Evolutionary conservation across 768 basidiomycete species (phyloP).

Genomic region (Gymnopilus junonius): DNA sequence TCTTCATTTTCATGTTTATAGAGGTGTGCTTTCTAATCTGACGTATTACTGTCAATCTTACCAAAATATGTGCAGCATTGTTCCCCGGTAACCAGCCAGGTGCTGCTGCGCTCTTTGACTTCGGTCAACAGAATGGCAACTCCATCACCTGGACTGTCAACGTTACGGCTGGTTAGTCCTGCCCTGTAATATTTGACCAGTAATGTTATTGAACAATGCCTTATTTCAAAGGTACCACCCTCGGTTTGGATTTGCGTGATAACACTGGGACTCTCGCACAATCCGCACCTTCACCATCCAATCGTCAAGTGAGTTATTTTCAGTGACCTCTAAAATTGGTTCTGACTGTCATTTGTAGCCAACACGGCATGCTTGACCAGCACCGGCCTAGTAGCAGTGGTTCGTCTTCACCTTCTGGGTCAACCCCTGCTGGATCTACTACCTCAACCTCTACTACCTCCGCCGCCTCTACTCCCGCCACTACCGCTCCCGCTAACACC

Average conservation of each 20-base stretch:
- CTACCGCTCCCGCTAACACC: slow-evolving; percentile 4
- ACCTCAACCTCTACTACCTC: slow-evolving; percentile 17
- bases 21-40: slow-evolving; percentile 36
- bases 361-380: slow-evolving; percentile 16
- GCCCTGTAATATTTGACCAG: neutral
- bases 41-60: neutral
- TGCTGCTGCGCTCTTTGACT: slow-evolving; percentile 48
- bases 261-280: slow-evolving; percentile 52
- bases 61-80: slow-evolving; percentile 44
- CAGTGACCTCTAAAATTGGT: neutral
- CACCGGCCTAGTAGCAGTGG: too few species aligned
- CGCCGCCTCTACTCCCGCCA: slow-evolving; percentile 18
- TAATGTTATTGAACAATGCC: neutral
- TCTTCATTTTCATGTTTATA: slow-evolving; percentile 24
- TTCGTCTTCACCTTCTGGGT: slow-evolving; percentile 14
- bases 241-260: slow-evolving; percentile 70
- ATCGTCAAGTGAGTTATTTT: slow-evolving; percentile 48
- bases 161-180: slow-evolving; percentile 45
- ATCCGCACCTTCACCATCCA: slow-evolving; percentile 56
- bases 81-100: slow-evolving; percentile 51
- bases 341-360: slow-evolving; percentile 3
- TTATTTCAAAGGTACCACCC: slow-evolving; percentile 42
- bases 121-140: slow-evolving; percentile 44
- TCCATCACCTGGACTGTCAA: slow-evolving; percentile 61
- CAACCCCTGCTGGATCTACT: slow-evolving; percentile 16